Evolutionary conservation across 1,139 yeast genomes (phyloP), one percentile per base, ranked within the genome.

Genomic region (Nakaseomyces sp.): DNA sequence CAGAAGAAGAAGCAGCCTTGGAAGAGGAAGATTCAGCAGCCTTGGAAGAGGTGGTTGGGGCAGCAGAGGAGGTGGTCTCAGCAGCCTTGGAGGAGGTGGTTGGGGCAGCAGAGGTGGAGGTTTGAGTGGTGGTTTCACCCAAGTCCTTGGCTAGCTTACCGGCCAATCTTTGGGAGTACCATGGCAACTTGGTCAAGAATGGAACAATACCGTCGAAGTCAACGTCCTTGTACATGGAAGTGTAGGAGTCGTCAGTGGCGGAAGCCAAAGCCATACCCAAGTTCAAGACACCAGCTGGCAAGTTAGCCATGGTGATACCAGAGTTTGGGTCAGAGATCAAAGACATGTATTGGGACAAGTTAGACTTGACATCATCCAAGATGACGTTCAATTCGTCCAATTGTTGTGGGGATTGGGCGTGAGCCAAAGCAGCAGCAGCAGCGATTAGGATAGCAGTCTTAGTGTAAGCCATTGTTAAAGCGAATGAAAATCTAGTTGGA

Each of bases 131-230:
- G 18, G 40, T 43, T 33, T 61, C 52, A 26, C 32, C 40, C 15
- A 18, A 22, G 25, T 28, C 40, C 25, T 38, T 29, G 35, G 25
- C 30, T n/a, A 28, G 12, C 30, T 28, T 28, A 12, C n/a, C 30
- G 12, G 40, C 40, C 26, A 29, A 26, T 7, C 31, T 4, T 4
- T 26, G 16, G 6, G 40, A 4, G 12, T 26, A 35, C 25, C 2
- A 22, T 22, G 24, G 24, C 24, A 70, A 58, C 33, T 57, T 65
- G 32, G 72, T 64, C 20, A 65, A 64, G 50, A 68, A 62, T n/a
- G 63, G 43, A 13, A 62, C 53, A 39, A 62, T 22, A 22, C 24
- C 24, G 24, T 54, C 43, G 43, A 53, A 46, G 47, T 61, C 58
- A 36, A 61, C 52, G 39, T 49, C 43, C 33, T 53, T 39, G 47